Percentiles rank a stretch among this genome's conserved stretches.
Conservation (phyloP, 2,329 filamentous ascomycete genomes). For the Trichoderma asperellum region DNA sequence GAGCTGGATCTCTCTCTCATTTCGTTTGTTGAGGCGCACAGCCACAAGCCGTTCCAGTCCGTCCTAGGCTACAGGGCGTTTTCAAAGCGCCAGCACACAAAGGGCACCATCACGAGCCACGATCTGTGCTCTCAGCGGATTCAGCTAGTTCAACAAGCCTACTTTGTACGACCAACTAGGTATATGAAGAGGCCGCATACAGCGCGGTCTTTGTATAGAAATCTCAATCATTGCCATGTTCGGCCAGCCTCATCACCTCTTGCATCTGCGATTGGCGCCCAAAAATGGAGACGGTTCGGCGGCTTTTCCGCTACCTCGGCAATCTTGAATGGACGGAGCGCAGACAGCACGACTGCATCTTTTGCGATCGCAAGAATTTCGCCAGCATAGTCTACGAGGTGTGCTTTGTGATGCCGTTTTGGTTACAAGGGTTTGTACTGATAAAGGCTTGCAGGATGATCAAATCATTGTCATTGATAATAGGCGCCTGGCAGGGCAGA, state of each 20-base stretch:
- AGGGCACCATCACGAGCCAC: neutral
- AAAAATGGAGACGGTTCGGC: neutral
- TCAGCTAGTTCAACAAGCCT: neutral
- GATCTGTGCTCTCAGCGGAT: neutral
- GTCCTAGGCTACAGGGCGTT: conserved; percentile 19
- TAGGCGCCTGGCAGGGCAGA: neutral
- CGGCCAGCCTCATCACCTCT: neutral
- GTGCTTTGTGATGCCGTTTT: neutral
- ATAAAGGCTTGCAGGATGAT: neutral
- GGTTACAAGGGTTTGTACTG: neutral
- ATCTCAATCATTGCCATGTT: neutral
- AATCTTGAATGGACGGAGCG: conserved; percentile 8
- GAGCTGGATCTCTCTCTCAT: neutral
- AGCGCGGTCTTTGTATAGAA: neutral
- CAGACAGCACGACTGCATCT: neutral
- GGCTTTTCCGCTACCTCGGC: neutral
- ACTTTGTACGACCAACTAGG: neutral
- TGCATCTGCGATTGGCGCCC: neutral
- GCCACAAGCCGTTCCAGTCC: neutral
- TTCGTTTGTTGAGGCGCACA: conserved; percentile 5
- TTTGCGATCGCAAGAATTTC: neutral
- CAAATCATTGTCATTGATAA: neutral
- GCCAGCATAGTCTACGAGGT: neutral
- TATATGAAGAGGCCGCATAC: neutral
- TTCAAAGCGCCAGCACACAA: neutral